Percentiles rank a stretch among this genome's conserved stretches.
These are phyloP conservation scores for Medicago truncatula DNA, from an alignment of 306 rosid genomes.

Conservation along the genomic window DNA sequence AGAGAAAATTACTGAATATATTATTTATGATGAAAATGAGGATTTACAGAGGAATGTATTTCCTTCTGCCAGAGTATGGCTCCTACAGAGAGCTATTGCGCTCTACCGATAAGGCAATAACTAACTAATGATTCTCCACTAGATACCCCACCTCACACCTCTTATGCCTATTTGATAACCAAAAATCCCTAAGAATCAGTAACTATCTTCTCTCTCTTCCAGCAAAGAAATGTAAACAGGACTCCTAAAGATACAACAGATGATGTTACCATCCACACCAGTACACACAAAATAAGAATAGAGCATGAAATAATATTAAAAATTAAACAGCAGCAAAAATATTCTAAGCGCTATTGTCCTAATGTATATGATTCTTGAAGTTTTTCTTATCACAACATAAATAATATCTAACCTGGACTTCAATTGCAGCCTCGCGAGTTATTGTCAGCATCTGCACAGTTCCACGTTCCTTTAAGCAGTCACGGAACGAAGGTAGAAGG, in stretches of 20 bases:
- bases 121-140: too few species aligned
- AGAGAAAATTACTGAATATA: too few species aligned
- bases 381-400: conserved; percentile 22
- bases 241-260: not conserved
- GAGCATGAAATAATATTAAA: not conserved
- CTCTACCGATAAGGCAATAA: too few species aligned
- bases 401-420: conserved; percentile 81
- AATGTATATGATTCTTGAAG: conserved; percentile 22
- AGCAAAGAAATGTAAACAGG: not conserved
- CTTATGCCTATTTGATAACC: too few species aligned
- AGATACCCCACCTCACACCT: too few species aligned
- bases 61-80: too few species aligned
- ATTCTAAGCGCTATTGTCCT: conserved; percentile 4
- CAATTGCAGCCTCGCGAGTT: conserved; percentile 94
- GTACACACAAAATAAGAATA: conserved; percentile 9
- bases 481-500: conserved; percentile 82
- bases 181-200: too few species aligned
- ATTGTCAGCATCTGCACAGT: conserved; percentile 94
- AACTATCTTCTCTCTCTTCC: too few species aligned
- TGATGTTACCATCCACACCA: not conserved
- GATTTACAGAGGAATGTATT: too few species aligned
- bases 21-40: too few species aligned
- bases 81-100: too few species aligned
- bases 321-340: conserved; percentile 3
- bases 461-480: conserved; percentile 90